These are phyloP conservation scores for Lactuca sativa DNA, from an alignment of 129 eudicot species.

Conservation along the genomic window DNA sequence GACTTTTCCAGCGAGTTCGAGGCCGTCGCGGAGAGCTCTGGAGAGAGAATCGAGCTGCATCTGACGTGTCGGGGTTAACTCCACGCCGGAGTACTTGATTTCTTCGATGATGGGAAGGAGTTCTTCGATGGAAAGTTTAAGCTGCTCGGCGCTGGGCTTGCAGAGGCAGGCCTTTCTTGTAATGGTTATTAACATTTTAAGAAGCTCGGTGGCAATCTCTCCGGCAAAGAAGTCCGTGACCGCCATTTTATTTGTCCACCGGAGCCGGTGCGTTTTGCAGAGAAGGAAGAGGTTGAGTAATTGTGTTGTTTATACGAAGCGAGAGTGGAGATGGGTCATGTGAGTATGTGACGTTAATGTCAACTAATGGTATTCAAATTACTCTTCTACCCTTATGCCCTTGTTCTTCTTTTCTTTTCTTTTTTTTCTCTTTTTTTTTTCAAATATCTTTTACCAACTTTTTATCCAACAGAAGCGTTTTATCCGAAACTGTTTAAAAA, in stretches of 20 bases:
- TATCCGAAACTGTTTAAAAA: too few relatives aligned
- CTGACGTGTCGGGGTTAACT: conserved; percentile 63
- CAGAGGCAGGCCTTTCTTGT: conserved; percentile 57
- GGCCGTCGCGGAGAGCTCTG: conserved; percentile 49
- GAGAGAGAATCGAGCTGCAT: conserved; percentile 73
- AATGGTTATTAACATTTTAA: conserved; percentile 57
- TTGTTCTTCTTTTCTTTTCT: too few relatives aligned
- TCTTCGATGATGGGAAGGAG: conserved; percentile 86
- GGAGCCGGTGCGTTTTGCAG: conserved; percentile 5
- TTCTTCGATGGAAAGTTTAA: conserved; percentile 42
- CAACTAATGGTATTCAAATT: background rate
- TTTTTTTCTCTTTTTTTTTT: too few relatives aligned
- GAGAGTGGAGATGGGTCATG: conserved; percentile 9
- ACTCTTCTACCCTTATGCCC: background rate
- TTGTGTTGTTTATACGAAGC: background rate
- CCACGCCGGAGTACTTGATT: conserved; percentile 79
- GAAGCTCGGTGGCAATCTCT: conserved; percentile 84
- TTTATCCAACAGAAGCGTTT: too few relatives aligned
- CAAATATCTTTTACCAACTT: too few relatives aligned
- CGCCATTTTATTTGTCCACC: conserved; percentile 38
- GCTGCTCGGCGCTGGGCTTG: conserved; percentile 64
- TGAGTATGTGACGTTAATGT: conserved; percentile 11
- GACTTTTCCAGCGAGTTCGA: conserved; percentile 61
- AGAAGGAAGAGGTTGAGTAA: conserved; percentile 7
- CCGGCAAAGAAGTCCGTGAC: conserved; percentile 85